phyloP scores from a whole-genome alignment of 2,329 filamentous ascomycete genomes.

The Hirsutella minnesotensis region DNA sequence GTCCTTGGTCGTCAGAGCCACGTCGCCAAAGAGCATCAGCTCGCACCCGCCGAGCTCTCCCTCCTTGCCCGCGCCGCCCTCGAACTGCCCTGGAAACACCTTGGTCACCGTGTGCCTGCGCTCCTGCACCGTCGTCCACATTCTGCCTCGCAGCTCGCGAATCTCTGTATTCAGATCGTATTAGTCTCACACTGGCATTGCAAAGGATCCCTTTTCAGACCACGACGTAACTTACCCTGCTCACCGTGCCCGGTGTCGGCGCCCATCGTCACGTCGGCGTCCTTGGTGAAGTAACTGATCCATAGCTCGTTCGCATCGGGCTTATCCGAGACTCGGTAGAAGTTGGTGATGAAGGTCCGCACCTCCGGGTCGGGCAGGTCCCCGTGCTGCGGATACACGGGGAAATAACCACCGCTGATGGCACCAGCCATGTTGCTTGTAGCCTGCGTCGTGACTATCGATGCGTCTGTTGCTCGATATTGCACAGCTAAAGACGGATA shows the following conservation, averaged over 20 bases:
- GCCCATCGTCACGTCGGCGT: conserved; percentile 31
- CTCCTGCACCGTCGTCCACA: conserved; percentile 29
- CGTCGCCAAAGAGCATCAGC: conserved; percentile 21
- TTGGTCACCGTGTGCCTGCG: conserved; percentile 28
- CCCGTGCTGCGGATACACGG: conserved; percentile 18
- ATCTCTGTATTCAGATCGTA: too few relatives aligned
- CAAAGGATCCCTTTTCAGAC: too few relatives aligned
- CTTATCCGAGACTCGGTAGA: conserved; percentile 32
- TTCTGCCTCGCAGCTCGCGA: conserved; percentile 24
- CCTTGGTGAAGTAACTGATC: conserved; percentile 27
- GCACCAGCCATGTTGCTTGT: conserved; percentile 7
- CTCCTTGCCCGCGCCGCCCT: conserved; percentile 7
- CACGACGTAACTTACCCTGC: conserved; percentile 13
- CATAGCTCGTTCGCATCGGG: conserved; percentile 28
- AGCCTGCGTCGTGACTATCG: too few relatives aligned
- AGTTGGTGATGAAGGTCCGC: conserved; percentile 27
- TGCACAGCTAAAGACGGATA: too few relatives aligned
- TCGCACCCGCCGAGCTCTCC: conserved; percentile 12
- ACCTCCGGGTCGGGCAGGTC: conserved; percentile 18
- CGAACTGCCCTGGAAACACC: conserved; percentile 28
- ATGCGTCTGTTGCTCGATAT: too few relatives aligned
- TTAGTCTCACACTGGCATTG: too few relatives aligned
- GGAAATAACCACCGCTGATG: conserved; percentile 15
- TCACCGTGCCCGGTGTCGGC: conserved; percentile 23
- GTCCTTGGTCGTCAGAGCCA: conserved; percentile 14